Evolutionary conservation across 2,329 filamentous ascomycete genomes (phyloP).

Genomic region (Trichoderma asperellum): DNA sequence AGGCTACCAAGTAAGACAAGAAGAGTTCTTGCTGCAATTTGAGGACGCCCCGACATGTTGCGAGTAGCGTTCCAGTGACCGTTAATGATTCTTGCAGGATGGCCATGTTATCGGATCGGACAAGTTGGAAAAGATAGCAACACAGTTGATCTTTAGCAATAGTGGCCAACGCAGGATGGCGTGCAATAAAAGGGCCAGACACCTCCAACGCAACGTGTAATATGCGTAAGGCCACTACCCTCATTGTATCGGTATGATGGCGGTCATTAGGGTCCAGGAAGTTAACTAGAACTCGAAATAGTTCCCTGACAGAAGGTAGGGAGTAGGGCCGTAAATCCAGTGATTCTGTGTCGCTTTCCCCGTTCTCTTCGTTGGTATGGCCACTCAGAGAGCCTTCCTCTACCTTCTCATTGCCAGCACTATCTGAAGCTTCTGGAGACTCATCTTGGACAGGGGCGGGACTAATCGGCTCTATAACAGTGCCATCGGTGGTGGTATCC

Average conservation of each 20-base stretch:
- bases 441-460: conserved; percentile 24
- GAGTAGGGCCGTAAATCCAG: conserved; percentile 83
- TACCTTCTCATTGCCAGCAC: neutral
- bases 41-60: conserved; percentile 85
- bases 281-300: conserved; percentile 92
- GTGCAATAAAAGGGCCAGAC: conserved; percentile 90
- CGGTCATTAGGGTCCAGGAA: conserved; percentile 91
- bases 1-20: conserved; percentile 90
- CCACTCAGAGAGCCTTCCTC: conserved; percentile 27
- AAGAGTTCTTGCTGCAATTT: conserved; percentile 98
- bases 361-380: conserved; percentile 41
- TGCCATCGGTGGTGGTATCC: conserved; percentile 60
- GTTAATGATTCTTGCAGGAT: conserved; percentile 91
- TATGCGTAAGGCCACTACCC: conserved; percentile 95
- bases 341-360: conserved; percentile 51
- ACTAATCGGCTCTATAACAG: conserved; percentile 23
- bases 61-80: conserved; percentile 86
- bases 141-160: conserved; percentile 93
- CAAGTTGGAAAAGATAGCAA: conserved; percentile 92
- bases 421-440: neutral
- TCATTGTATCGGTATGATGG: conserved; percentile 91
- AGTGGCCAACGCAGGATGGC: conserved; percentile 83
- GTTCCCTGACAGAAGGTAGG: conserved; percentile 87
- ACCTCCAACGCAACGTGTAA: conserved; percentile 97
- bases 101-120: conserved; percentile 93